Evolutionary conservation across 1,284 basidiomycete species (phyloP).

Genomic region (Trichosporon sp.): DNA sequence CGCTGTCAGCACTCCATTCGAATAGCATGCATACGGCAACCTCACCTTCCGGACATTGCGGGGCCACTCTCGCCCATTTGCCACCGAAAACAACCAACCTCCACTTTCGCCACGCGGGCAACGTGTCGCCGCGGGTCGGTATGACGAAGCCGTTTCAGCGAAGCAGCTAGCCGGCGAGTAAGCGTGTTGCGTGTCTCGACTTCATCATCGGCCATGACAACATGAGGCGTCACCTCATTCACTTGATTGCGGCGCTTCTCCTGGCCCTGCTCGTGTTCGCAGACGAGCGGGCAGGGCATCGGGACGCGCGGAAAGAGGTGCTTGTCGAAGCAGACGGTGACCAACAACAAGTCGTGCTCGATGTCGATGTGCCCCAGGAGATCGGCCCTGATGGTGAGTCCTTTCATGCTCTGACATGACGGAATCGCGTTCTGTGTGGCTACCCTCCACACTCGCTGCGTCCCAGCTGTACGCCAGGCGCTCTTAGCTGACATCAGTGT

Average conservation of each 20-base stretch:
- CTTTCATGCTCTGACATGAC: background rate
- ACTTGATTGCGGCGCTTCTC: constrained; percentile 11
- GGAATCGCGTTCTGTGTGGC: background rate
- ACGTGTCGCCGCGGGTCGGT: background rate
- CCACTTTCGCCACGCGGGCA: constrained; percentile 14
- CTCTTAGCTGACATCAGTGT: constrained; percentile 28
- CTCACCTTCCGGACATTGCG: background rate
- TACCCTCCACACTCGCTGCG: background rate
- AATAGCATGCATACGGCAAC: background rate
- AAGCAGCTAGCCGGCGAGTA: background rate
- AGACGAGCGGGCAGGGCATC: background rate
- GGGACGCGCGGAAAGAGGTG: background rate
- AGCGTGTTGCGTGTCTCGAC: background rate
- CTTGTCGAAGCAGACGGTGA: background rate
- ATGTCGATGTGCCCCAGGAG: constrained; percentile 5
- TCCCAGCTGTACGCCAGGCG: too few species aligned
- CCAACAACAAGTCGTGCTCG: background rate
- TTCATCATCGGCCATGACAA: constrained; percentile 11
- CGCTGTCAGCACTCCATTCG: background rate
- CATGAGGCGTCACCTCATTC: constrained; percentile 10
- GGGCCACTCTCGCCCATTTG: background rate
- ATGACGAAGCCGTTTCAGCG: constrained; percentile 4
- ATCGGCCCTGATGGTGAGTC: constrained; percentile 6
- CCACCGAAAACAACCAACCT: constrained; percentile 13
- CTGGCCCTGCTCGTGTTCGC: constrained; percentile 13